phyloP scores from a whole-genome alignment of 2,329 filamentous ascomycete genomes.

The Venturia pyrina region DNA sequence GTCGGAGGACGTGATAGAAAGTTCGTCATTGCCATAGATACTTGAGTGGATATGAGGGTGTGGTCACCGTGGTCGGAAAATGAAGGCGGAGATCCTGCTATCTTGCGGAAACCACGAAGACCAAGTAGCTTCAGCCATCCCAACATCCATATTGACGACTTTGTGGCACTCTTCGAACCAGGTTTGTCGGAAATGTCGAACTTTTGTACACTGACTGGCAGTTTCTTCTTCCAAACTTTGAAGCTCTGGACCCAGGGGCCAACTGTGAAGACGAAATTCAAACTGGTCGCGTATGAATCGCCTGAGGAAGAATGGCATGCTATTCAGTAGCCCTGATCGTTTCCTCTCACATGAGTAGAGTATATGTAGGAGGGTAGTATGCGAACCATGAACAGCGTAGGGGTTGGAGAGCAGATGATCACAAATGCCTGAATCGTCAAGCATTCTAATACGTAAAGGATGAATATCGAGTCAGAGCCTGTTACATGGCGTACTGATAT shows the following conservation, averaged over 20 bases:
- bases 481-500: not conserved
- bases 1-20: not conserved
- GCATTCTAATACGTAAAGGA: not conserved
- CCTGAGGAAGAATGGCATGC: not conserved
- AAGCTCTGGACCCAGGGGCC: not conserved
- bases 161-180: not conserved
- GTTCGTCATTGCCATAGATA: not conserved
- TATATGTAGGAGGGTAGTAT: not conserved
- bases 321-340: not conserved
- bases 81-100: not conserved
- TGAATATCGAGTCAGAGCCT: not conserved
- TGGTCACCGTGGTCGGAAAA: not conserved
- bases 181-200: not conserved
- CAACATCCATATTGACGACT: not conserved
- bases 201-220: too few relatives aligned
- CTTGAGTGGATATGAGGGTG: not conserved
- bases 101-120: not conserved
- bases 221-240: too few relatives aligned
- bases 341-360: not conserved
- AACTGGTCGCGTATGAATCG: not conserved
- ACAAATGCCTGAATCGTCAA: not conserved
- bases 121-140: not conserved
- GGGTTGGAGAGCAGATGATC: not conserved
- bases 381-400: not conserved
- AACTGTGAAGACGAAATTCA: not conserved